Base-by-base conservation (phyloP, 345 rosid genomes). In the Boechera stricta region DNA sequence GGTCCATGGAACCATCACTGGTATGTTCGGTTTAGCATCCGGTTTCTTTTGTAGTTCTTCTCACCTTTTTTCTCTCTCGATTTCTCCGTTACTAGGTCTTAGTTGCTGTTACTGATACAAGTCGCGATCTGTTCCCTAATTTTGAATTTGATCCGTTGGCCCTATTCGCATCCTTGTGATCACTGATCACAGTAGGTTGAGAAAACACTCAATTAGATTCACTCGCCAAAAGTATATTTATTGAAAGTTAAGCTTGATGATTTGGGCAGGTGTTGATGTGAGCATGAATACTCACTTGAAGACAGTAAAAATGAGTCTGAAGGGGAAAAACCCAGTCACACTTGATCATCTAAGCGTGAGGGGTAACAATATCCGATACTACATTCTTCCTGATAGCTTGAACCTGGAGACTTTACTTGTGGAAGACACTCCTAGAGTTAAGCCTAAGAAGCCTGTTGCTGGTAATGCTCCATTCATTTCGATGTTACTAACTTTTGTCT, bases 271-370 rank as follows among this genome's bases (percentile, higher is more conserved):
- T 80, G 98, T 96, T 58, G 99, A 96, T 81, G 85, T 93, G 77
- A 96, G 98, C 64, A 93, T 96, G 99, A 96, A 96, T 52, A 96
- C 99, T 24, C 99, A 93, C 86, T 82, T 96, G 84, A 96, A 93
- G 84, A 87, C 93, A 0, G 99, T 96, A 80, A 91, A 96, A 73
- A 89, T 96, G 62, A 93, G 87, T 2, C 75, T 96, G 58, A 96
- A 93, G 86, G 99, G 99, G 74, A 90, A 91, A 71, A 91, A 91
- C 61, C 97, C 99, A 2, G 89, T 93, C 49, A 88, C 88, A 36
- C 55, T 96, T 31, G 99, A 96, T 81, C 99, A 91, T 83, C 86
- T 95, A 38, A 95, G 97, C 79, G 86, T 92, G 75, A 86, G 98
- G 85, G 97, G 98, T 38, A 93, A 93, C 88, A 96, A 93, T 71